phyloP scores from a whole-genome alignment of 352 stramenopile species.

The Pythium periplocum region DNA sequence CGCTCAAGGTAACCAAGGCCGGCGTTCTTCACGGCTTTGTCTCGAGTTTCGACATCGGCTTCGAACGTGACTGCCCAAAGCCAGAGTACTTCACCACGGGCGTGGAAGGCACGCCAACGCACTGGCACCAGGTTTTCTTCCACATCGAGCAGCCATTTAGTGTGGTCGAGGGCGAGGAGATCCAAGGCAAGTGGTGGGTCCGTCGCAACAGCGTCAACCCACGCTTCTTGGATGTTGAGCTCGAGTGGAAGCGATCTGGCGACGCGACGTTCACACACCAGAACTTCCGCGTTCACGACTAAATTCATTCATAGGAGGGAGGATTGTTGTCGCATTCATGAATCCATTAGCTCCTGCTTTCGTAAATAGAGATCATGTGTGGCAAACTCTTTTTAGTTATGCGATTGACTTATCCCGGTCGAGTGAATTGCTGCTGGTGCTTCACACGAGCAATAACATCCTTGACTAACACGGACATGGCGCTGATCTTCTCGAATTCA shows the following conservation, averaged over 20 bases:
- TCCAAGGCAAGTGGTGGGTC: constrained; percentile 85
- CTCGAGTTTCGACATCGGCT: constrained; percentile 97
- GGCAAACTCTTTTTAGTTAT: no score
- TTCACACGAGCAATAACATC: constrained; percentile 73
- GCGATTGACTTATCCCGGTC: no score
- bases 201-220: constrained; percentile 90
- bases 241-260: constrained; percentile 61
- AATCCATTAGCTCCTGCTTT: no score
- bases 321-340: no score
- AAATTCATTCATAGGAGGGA: constrained; percentile 2
- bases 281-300: constrained; percentile 76
- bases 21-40: constrained; percentile 95
- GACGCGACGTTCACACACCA: constrained; percentile 42
- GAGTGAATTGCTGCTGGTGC: constrained; percentile 20
- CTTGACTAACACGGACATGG: constrained; percentile 83
- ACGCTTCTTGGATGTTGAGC: constrained; percentile 90
- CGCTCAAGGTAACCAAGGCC: constrained; percentile 77
- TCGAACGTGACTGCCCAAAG: constrained; percentile 88
- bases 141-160: constrained; percentile 86
- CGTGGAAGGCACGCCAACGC: constrained; percentile 88
- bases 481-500: constrained; percentile 62
- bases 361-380: no score
- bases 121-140: constrained; percentile 99
- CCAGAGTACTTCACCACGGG: constrained; percentile 96
- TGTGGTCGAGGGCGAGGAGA: constrained; percentile 63